These are phyloP conservation scores for Pestalotiopsis fici DNA, from an alignment of 2,329 filamentous ascomycete species.

Conservation along the genomic window DNA sequence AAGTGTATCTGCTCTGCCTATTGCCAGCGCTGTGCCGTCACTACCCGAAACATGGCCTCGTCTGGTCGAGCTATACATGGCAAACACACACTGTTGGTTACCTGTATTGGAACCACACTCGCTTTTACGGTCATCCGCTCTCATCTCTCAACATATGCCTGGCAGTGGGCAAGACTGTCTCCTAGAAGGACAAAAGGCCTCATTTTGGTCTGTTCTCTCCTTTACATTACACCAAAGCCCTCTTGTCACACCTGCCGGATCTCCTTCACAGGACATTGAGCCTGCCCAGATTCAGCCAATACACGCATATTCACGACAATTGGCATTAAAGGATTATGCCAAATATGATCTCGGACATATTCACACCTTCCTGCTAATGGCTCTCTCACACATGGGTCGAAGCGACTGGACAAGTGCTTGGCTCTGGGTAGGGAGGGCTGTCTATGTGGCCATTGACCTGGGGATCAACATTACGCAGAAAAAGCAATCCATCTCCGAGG, in stretches of 20 bases:
- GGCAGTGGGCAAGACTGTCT: background rate
- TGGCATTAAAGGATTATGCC: background rate
- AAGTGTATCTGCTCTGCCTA: background rate
- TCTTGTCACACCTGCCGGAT: background rate
- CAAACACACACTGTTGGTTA: constrained; percentile 1
- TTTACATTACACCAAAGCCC: background rate
- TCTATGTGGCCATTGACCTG: background rate
- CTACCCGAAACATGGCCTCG: background rate
- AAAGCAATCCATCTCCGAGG: background rate
- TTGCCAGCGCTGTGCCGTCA: background rate
- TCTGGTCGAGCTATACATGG: background rate
- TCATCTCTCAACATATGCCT: background rate
- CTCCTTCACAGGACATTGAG: background rate
- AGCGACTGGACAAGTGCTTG: background rate
- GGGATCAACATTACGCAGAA: background rate
- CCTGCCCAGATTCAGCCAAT: too few species aligned
- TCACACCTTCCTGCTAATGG: background rate
- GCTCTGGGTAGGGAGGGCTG: background rate
- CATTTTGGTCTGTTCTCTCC: background rate
- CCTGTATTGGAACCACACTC: background rate
- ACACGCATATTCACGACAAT: background rate
- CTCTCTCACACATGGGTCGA: background rate
- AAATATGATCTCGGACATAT: background rate
- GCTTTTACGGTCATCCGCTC: background rate
- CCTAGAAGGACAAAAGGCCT: background rate